These are phyloP conservation scores for Cladosporium cucumerinum DNA, from an alignment of 2,329 filamentous ascomycete species.

Conservation along the genomic window DNA sequence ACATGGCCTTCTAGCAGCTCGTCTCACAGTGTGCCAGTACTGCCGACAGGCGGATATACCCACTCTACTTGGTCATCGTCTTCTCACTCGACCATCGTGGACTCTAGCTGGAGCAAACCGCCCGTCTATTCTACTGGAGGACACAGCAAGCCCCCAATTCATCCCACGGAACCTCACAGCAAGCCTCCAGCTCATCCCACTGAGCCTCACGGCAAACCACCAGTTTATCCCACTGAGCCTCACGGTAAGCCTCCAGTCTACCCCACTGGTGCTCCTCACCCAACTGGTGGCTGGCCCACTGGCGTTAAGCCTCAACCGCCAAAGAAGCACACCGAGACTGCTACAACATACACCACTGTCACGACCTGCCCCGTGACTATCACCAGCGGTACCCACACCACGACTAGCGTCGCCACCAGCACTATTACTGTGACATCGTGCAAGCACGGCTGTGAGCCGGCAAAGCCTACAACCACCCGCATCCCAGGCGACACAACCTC, in stretches of 20 bases:
- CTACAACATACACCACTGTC: conserved; percentile 14
- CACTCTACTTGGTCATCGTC: conserved; percentile 8
- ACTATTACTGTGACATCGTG: conserved; percentile 14
- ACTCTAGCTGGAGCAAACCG: conserved; percentile 8
- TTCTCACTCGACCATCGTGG: not conserved
- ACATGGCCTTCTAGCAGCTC: conserved; percentile 1
- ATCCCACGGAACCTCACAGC: not conserved
- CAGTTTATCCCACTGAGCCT: not conserved
- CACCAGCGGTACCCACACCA: conserved; percentile 10
- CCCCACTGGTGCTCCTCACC: not conserved
- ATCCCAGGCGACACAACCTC: conserved; percentile 13
- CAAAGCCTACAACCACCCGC: conserved; percentile 8
- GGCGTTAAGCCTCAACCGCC: conserved; percentile 9
- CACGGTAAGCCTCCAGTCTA: not conserved
- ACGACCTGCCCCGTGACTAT: conserved; percentile 16
- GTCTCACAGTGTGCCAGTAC: conserved; percentile 6
- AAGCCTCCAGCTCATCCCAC: not conserved
- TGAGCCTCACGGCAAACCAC: not conserved
- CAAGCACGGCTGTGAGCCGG: conserved; percentile 8
- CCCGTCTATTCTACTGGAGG: conserved; percentile 7
- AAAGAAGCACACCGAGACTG: conserved; percentile 13
- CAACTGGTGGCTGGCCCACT: not conserved
- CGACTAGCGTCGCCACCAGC: conserved; percentile 16
- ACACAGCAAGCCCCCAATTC: not conserved
- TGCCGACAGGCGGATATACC: conserved; percentile 7